phyloP scores from a whole-genome alignment of 148 eudicot genomes.

The Polygonum aviculare region DNA sequence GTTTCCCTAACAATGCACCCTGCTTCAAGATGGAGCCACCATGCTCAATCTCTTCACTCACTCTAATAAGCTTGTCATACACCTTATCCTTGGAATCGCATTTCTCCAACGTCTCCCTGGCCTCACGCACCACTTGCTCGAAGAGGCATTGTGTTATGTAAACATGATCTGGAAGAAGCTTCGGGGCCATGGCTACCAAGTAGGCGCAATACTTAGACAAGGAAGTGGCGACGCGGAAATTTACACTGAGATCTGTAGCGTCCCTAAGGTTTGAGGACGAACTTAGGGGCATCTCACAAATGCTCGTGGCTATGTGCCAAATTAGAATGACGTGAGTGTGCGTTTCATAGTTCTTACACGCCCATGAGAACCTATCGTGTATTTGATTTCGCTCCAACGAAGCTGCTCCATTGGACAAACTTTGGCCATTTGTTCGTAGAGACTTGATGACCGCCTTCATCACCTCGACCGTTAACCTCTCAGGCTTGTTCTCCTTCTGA shows the following conservation, averaged over 20 bases:
- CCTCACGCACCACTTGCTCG: constrained; percentile 5
- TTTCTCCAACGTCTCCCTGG: not conserved
- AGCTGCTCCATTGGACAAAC: constrained; percentile 1
- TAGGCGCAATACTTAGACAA: constrained; percentile 6
- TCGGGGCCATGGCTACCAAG: constrained; percentile 4
- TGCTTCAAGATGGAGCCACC: not conserved
- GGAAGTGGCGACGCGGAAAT: not conserved
- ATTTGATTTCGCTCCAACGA: not conserved
- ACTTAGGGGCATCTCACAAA: not conserved
- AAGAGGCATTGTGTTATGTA: not conserved
- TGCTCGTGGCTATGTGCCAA: constrained; percentile 5
- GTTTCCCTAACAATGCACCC: not conserved
- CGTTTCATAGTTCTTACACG: not conserved
- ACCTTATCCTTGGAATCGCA: not conserved
- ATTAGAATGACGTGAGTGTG: not conserved
- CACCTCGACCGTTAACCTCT: not conserved
- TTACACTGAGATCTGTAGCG: not conserved
- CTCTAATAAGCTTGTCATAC: not conserved
- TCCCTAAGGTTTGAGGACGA: not conserved
- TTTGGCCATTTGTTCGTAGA: not conserved
- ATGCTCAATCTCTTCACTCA: not conserved
- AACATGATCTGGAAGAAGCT: not conserved
- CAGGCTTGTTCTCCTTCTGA: constrained; percentile 6
- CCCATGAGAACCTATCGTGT: not conserved
- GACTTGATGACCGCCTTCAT: not conserved